A percentile compares a stretch with the other conserved stretches of the same genome.
These are phyloP conservation scores for Ogataea thermomethanolica DNA, from an alignment of 805 yeast species.

Conservation along the genomic window DNA sequence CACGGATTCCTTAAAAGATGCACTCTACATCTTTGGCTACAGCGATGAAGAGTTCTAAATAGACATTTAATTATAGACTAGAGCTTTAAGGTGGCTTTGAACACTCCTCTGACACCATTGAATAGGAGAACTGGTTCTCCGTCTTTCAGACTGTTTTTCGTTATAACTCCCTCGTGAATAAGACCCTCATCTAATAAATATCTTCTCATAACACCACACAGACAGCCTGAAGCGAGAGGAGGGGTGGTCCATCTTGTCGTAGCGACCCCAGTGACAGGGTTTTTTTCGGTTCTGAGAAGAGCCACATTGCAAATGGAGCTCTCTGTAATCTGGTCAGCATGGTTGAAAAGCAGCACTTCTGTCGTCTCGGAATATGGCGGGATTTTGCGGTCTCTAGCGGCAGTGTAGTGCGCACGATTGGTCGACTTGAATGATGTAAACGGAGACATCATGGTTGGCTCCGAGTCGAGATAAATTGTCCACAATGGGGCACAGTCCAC, in stretches of 20 bases:
- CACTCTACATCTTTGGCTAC: conserved; percentile 78
- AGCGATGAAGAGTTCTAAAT: conserved; percentile 47
- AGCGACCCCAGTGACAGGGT: conserved; percentile 27
- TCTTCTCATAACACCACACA: conserved; percentile 79
- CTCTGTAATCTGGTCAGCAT: conserved; percentile 62
- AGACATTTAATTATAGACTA: not conserved
- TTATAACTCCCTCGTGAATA: conserved; percentile 31
- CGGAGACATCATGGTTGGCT: conserved; percentile 55
- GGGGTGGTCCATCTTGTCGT: conserved; percentile 77
- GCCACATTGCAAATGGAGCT: conserved; percentile 85
- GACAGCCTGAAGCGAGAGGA: conserved; percentile 68
- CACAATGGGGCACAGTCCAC: conserved; percentile 34
- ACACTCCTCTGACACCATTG: conserved; percentile 77
- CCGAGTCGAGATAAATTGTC: conserved; percentile 60
- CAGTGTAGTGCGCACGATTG: conserved; percentile 55
- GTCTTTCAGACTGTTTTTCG: conserved; percentile 41
- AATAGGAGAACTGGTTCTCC: conserved; percentile 73
- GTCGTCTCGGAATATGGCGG: conserved; percentile 31
- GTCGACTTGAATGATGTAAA: conserved; percentile 91
- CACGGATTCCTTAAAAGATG: conserved; percentile 66
- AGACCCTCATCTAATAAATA: conserved; percentile 41
- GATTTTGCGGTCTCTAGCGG: conserved; percentile 52
- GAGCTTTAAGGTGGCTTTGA: not conserved
- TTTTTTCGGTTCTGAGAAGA: conserved; percentile 36
- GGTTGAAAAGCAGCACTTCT: conserved; percentile 73